Percentiles rank a stretch among this genome's conserved stretches.
These are phyloP conservation scores for Thinopyrum elongatum DNA, from an alignment of 176 grass and related monocot species.

Conservation along the genomic window DNA sequence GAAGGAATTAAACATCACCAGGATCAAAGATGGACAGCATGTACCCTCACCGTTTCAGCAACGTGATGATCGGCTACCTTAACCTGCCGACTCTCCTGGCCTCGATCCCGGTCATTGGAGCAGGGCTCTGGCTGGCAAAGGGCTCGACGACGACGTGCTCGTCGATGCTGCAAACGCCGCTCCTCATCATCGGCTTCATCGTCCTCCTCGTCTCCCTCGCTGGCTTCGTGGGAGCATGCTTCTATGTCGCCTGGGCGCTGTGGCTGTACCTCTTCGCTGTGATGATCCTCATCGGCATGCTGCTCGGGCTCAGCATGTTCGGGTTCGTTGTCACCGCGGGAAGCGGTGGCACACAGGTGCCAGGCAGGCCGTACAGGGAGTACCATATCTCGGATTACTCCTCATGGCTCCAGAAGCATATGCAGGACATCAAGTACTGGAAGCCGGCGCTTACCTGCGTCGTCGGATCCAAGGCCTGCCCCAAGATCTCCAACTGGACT, in stretches of 20 bases:
- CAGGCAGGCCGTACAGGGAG: slow-evolving; percentile 69
- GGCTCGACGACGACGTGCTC: slow-evolving; percentile 57
- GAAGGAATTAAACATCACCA: slow-evolving; percentile 1
- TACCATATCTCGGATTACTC: slow-evolving; percentile 70
- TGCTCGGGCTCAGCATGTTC: slow-evolving; percentile 66
- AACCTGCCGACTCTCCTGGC: slow-evolving; percentile 79
- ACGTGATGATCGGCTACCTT: slow-evolving; percentile 71
- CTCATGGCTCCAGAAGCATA: slow-evolving; percentile 59
- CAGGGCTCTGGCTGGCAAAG: slow-evolving; percentile 72
- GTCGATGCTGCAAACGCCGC: slow-evolving; percentile 79
- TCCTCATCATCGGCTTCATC: slow-evolving; percentile 66
- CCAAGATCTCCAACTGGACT: slow-evolving; percentile 65
- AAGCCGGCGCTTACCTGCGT: slow-evolving; percentile 67
- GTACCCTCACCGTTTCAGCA: slow-evolving; percentile 75
- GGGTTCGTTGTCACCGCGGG: slow-evolving; percentile 73
- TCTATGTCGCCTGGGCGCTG: slow-evolving; percentile 77
- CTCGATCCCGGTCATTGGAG: slow-evolving; percentile 82
- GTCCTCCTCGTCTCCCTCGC: slow-evolving; percentile 75
- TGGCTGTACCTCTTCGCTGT: slow-evolving; percentile 82
- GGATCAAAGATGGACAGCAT: slow-evolving; percentile 34
- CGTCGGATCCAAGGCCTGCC: slow-evolving; percentile 70
- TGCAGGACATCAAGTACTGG: slow-evolving; percentile 61
- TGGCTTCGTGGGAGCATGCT: slow-evolving; percentile 89
- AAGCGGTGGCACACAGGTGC: slow-evolving; percentile 63
- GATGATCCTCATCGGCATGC: slow-evolving; percentile 58